phyloP scores from a whole-genome alignment of 2,329 filamentous ascomycete genomes.

The Shiraia sp. region DNA sequence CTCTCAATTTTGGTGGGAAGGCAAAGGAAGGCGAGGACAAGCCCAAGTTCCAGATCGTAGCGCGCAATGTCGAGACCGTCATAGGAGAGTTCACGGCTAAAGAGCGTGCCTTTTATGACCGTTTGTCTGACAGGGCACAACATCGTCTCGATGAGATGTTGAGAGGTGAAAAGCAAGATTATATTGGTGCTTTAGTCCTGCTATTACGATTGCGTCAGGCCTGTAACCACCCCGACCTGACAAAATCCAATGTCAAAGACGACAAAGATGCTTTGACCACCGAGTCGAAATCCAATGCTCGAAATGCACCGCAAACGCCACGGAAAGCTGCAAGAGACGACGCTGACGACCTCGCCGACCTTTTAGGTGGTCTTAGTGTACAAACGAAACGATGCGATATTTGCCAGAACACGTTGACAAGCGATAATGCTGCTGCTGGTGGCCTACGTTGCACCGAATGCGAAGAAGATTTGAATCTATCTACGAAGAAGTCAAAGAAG shows the following conservation, averaged over 20 bases:
- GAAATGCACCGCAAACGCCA: conserved; percentile 37
- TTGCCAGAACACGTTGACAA: conserved; percentile 71
- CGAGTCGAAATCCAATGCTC: conserved; percentile 54
- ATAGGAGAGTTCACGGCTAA: conserved; percentile 76
- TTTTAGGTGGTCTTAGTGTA: conserved; percentile 84
- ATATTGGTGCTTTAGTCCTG: conserved; percentile 90
- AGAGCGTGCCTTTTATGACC: conserved; percentile 84
- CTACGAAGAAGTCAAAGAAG: conserved; percentile 45
- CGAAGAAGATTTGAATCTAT: conserved; percentile 69
- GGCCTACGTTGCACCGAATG: conserved; percentile 73
- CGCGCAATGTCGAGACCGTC: conserved; percentile 83
- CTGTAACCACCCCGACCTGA: conserved; percentile 90
- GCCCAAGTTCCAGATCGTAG: conserved; percentile 84
- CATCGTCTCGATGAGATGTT: conserved; percentile 88
- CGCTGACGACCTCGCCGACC: conserved; percentile 80
- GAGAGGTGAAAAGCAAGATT: conserved; percentile 76
- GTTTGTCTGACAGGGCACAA: conserved; percentile 82
- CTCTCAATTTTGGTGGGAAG: conserved; percentile 76
- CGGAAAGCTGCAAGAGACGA: conserved; percentile 58
- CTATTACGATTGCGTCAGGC: conserved; percentile 89
- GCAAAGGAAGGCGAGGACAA: conserved; percentile 58
- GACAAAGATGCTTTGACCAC: conserved; percentile 83
- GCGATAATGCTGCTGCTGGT: conserved; percentile 57
- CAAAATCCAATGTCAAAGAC: conserved; percentile 81
- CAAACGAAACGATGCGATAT: conserved; percentile 79